These are phyloP conservation scores for Postia placenta DNA, from an alignment of 768 basidiomycete genomes.

Conservation along the genomic window DNA sequence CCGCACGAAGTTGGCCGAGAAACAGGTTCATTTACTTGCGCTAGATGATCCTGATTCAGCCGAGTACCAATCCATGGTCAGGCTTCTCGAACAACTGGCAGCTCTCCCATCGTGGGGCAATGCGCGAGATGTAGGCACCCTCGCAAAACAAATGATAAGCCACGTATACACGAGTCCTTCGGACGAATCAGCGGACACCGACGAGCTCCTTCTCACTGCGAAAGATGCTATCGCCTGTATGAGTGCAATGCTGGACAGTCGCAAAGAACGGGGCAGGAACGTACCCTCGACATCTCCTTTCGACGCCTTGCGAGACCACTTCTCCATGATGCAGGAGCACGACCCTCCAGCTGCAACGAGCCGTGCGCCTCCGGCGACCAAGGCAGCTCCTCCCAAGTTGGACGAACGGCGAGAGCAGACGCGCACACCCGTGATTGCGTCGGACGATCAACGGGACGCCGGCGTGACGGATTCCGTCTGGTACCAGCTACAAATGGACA, in stretches of 20 bases:
- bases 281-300: neutral
- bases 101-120: constrained; percentile 58
- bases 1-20: constrained; percentile 39
- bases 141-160: constrained; percentile 43
- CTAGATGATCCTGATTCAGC: constrained; percentile 27
- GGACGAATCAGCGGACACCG: constrained; percentile 4
- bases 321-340: neutral
- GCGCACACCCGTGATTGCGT: neutral
- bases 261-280: constrained; percentile 4
- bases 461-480: constrained; percentile 50
- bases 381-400: neutral
- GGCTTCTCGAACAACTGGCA: constrained; percentile 35
- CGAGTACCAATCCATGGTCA: constrained; percentile 31
- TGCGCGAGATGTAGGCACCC: constrained; percentile 55
- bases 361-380: neutral
- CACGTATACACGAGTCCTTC: constrained; percentile 27
- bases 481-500: constrained; percentile 40
- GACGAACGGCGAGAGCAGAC: constrained; percentile 2
- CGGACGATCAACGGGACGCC: constrained; percentile 29
- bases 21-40: constrained; percentile 31
- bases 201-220: constrained; percentile 17
- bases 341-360: neutral
- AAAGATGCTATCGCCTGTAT: constrained; percentile 26
- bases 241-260: constrained; percentile 11
- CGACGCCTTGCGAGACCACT: neutral